Evolutionary conservation across 768 basidiomycete genomes (phyloP), one percentile per base, ranked within the genome.

Genomic region (Chlorophyllum brunneum): DNA sequence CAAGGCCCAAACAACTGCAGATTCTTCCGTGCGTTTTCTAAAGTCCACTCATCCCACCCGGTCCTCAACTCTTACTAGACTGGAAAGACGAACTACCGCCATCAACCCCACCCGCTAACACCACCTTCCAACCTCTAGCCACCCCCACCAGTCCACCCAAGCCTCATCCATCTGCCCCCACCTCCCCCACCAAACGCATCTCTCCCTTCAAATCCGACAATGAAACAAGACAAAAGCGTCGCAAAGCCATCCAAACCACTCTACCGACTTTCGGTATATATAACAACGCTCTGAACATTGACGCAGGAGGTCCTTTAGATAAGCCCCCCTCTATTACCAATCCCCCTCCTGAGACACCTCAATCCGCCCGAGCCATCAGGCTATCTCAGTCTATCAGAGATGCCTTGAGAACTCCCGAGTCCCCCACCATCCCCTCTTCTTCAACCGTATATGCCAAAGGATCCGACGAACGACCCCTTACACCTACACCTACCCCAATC

Each of bases 11-110:
- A 40, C 2, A 24, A 40, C 7, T 74, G 73, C 54, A 31, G 42
- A 0, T 79, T 75, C 52, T 79, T 65, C 29, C 59, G 77, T 77
- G 56, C 22, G 65, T 55, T 13, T 31, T 31, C 6, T n/a, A n/a
- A n/a, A n/a, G n/a, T n/a, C 15, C 30, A 23, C 22, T 13, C 20
- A 16, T 54, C 10, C 45, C 30, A 13, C 34, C 46, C 29, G 22
- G 43, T 16, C 11, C 15, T 29, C 34, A 31, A 39, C 7, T 27
- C 30, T 23, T 16, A 18, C 5, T 24, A 51, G 46, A 20, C 31
- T 52, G 49, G 45, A 39, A 48, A 36, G 45, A 56, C 45, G 37
- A 48, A 33, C 38, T 56, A 24, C 40, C 16, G 1, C 26, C 49
- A 7, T 20, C 29, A 24, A n/a, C 26, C 34, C 47, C 43, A 11